A percentile compares a stretch with the other conserved stretches of the same genome.
Conservation (phyloP, 2,329 filamentous ascomycete genomes). For the Gaeumannomyces tritici region DNA sequence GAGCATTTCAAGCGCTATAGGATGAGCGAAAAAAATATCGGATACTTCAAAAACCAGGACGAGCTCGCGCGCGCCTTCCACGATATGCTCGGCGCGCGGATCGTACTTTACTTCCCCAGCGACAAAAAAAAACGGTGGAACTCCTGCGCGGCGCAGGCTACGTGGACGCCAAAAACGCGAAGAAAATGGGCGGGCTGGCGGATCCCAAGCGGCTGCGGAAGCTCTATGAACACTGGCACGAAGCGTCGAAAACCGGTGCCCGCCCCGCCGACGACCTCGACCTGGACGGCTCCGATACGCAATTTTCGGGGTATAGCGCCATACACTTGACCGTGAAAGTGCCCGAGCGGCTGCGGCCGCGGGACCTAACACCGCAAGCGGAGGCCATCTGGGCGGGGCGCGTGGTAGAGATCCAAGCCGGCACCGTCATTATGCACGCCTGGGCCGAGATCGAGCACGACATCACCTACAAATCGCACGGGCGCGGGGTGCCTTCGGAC, state of each 20-base stretch:
- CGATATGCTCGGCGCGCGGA: not conserved
- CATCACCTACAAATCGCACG: constrained; percentile 16
- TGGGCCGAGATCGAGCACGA: constrained; percentile 20
- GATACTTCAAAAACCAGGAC: not conserved
- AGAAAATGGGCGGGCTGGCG: not conserved
- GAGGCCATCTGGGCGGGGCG: not conserved
- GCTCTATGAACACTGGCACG: not conserved
- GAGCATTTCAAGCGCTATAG: not conserved
- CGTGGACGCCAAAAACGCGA: not conserved
- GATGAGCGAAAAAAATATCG: not conserved
- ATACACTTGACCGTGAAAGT: not conserved
- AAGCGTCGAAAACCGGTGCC: not conserved
- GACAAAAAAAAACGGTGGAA: not conserved
- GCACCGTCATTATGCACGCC: constrained; percentile 14
- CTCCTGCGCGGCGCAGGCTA: not conserved
- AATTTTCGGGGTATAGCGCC: not conserved
- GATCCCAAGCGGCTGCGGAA: not conserved
- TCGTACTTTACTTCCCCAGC: not conserved
- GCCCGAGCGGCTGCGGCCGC: not conserved
- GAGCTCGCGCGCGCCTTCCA: not conserved
- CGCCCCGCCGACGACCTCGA: not conserved
- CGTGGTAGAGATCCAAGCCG: constrained; percentile 19
- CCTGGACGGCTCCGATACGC: not conserved
- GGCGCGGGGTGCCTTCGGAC: not conserved
- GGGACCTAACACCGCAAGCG: too few species aligned